These are phyloP conservation scores for Trichoderma oligosporum DNA, from an alignment of 2,329 filamentous ascomycete genomes.

Conservation along the genomic window DNA sequence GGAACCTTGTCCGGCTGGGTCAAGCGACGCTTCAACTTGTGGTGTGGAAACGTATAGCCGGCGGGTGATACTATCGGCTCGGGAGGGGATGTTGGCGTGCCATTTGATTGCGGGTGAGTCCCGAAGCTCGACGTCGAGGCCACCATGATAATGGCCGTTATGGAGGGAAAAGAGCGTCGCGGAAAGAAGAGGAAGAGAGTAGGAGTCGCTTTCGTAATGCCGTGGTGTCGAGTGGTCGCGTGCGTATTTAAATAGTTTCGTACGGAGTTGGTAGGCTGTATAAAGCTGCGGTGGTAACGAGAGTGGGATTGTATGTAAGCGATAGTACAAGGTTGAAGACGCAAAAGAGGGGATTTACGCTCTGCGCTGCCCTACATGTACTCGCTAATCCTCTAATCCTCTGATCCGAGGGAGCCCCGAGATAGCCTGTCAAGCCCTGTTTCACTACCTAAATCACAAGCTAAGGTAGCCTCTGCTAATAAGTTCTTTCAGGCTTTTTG, in stretches of 20 bases:
- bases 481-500: not conserved
- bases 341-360: not conserved
- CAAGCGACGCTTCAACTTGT: constrained; percentile 53
- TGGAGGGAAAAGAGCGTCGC: not conserved
- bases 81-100: not conserved
- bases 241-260: not conserved
- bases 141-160: constrained; percentile 5
- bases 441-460: too few relatives aligned
- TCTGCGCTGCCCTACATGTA: not conserved
- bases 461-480: not conserved
- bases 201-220: not conserved
- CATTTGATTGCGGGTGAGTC: constrained; percentile 1
- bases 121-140: constrained; percentile 13
- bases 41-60: constrained; percentile 54
- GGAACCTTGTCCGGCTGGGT: constrained; percentile 55
- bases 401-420: not conserved
- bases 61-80: constrained; percentile 5
- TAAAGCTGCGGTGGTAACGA: not conserved
- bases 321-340: not conserved
- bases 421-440: not conserved
- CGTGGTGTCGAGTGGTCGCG: not conserved
- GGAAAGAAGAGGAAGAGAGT: not conserved
- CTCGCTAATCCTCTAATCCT: not conserved
- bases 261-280: too few relatives aligned
- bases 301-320: not conserved